Conservation (phyloP, 345 rosid genomes). For the Cardiospermum halicacabum region DNA sequence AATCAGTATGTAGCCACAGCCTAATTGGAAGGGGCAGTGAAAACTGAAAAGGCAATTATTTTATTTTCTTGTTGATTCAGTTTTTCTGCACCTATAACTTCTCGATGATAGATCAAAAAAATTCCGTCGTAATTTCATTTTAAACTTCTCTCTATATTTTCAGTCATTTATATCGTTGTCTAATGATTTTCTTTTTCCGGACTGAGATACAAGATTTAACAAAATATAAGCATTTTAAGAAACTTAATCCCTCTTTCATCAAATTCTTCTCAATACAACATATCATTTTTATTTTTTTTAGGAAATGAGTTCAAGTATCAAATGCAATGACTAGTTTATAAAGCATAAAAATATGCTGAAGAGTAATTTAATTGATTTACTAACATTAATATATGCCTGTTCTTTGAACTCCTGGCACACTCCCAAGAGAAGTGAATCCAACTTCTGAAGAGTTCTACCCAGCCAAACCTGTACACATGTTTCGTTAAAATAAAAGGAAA, state of each 20-base stretch:
- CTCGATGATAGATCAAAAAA: no score
- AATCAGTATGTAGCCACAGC: background rate
- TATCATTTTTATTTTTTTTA: background rate
- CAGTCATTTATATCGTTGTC: background rate
- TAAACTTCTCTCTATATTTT: background rate
- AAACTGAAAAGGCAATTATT: background rate
- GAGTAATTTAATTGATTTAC: slow-evolving; percentile 28
- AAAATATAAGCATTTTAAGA: background rate
- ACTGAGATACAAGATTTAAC: background rate
- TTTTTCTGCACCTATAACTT: no score
- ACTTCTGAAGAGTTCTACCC: slow-evolving; percentile 91
- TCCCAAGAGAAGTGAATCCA: slow-evolving; percentile 89
- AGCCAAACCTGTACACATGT: slow-evolving; percentile 74
- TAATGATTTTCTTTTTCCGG: background rate
- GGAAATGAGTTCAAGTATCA: slow-evolving; percentile 7
- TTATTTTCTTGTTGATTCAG: background rate
- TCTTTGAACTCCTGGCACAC: slow-evolving; percentile 94
- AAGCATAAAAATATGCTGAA: background rate
- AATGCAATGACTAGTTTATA: background rate
- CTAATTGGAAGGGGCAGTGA: background rate
- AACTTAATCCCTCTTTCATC: background rate
- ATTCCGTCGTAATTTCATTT: no score
- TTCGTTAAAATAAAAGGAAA: slow-evolving; percentile 14
- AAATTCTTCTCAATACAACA: background rate
- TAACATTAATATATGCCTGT: slow-evolving; percentile 79